Percentiles rank a stretch among this genome's conserved stretches.
Conservation (phyloP, 1,284 basidiomycete species). For the Hymenochaete sp. region DNA sequence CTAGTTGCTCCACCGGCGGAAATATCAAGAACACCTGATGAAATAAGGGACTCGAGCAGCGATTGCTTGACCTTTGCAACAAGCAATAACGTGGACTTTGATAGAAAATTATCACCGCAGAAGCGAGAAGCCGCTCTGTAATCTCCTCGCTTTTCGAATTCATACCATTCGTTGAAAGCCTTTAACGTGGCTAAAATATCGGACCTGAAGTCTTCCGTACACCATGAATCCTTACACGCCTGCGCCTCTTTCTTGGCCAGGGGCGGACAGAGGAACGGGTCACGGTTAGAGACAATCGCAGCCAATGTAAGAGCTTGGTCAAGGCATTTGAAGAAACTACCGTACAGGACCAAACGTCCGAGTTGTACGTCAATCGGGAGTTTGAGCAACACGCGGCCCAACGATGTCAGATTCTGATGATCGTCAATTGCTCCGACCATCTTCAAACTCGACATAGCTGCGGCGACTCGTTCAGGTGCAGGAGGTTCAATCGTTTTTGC, state of each 20-base stretch:
- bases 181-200: constrained; percentile 77
- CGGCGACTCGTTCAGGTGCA: constrained; percentile 65
- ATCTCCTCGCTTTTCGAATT: constrained; percentile 56
- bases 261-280: constrained; percentile 84
- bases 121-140: constrained; percentile 67
- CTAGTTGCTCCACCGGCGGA: constrained; percentile 51
- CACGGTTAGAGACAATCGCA: constrained; percentile 83
- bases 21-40: constrained; percentile 75
- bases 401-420: constrained; percentile 72
- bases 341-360: constrained; percentile 84
- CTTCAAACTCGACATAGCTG: constrained; percentile 76
- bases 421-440: constrained; percentile 86
- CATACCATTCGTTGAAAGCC: constrained; percentile 81
- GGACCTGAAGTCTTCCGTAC: constrained; percentile 72
- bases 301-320: constrained; percentile 86
- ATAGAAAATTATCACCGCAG: constrained; percentile 82
- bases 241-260: constrained; percentile 57
- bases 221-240: constrained; percentile 75
- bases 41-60: constrained; percentile 70
- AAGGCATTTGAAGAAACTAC: constrained; percentile 90
- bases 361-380: constrained; percentile 87
- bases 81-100: constrained; percentile 73
- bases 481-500: constrained; percentile 87
- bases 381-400: constrained; percentile 84
- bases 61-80: constrained; percentile 84